Percentiles rank a stretch among this genome's conserved stretches.
These are phyloP conservation scores for Penicillium expansum DNA, from an alignment of 2,329 filamentous ascomycete genomes.

Conservation along the genomic window DNA sequence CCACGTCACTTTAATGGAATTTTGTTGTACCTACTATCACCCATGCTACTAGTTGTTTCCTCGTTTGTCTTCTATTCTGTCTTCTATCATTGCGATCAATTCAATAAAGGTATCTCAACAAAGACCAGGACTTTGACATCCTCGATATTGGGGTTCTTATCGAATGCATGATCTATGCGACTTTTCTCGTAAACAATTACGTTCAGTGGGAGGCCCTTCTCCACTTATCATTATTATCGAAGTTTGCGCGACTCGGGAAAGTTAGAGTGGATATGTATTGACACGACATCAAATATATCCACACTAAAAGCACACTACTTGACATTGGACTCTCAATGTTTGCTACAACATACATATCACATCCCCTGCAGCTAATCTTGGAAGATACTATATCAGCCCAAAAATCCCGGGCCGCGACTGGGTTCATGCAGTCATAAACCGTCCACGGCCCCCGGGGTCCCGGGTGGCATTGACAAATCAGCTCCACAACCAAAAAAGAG, in stretches of 20 bases:
- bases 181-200: neutral
- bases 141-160: neutral
- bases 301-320: neutral
- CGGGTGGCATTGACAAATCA: neutral
- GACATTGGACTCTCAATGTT: neutral
- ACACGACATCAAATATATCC: neutral
- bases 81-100: neutral
- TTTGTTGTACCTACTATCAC: neutral
- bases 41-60: neutral
- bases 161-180: neutral
- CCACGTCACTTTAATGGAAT: neutral
- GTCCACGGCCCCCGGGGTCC: neutral
- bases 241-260: neutral
- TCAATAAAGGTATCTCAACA: neutral
- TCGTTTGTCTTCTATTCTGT: neutral
- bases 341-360: neutral
- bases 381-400: neutral
- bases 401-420: neutral
- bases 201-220: neutral
- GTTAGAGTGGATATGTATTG: neutral
- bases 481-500: neutral
- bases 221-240: neutral
- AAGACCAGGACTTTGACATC: neutral
- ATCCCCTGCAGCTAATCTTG: neutral
- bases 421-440: constrained; percentile 8